Percentiles rank a stretch among this genome's conserved stretches.
Conservation (phyloP, 768 basidiomycete species). For the Trametes cingulata region DNA sequence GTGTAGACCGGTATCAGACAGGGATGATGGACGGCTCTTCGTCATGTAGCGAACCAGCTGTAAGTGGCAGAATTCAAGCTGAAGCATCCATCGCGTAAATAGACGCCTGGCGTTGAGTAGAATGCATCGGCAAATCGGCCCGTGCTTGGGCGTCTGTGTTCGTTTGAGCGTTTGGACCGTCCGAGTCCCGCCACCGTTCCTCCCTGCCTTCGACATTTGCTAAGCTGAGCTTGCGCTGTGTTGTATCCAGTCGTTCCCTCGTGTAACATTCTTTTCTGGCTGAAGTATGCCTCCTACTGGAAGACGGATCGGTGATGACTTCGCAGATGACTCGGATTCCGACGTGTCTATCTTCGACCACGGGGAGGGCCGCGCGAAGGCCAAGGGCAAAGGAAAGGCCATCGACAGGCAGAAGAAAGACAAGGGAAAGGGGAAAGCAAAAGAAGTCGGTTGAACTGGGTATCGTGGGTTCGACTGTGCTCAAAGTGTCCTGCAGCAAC, state of each 20-base stretch:
- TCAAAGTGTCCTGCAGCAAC: slow-evolving; percentile 49
- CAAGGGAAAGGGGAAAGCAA: slow-evolving; percentile 57
- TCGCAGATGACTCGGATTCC: slow-evolving; percentile 66
- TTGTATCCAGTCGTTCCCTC: too few relatives aligned
- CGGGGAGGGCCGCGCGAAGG: slow-evolving; percentile 39
- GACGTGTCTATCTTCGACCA: slow-evolving; percentile 53
- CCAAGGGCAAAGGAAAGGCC: slow-evolving; percentile 55
- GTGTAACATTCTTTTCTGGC: background rate
- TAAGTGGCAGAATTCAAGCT: too few relatives aligned
- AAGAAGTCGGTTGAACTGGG: slow-evolving; percentile 41
- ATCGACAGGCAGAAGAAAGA: slow-evolving; percentile 52
- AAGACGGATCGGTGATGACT: slow-evolving; percentile 27
- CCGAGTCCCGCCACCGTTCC: too few relatives aligned
- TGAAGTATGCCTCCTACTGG: slow-evolving; percentile 27
- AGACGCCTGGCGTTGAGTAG: slow-evolving; percentile 7
- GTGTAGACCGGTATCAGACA: too few relatives aligned
- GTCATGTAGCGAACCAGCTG: too few relatives aligned
- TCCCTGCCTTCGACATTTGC: too few relatives aligned
- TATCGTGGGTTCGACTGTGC: background rate
- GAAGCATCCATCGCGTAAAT: too few relatives aligned
- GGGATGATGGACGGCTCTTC: too few relatives aligned
- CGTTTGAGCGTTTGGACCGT: too few relatives aligned
- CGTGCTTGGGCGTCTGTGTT: background rate
- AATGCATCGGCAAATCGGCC: background rate
- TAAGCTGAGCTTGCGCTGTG: too few relatives aligned